Evolutionary conservation across 129 eudicot species (phyloP).

Genomic region (Lactuca saligna): DNA sequence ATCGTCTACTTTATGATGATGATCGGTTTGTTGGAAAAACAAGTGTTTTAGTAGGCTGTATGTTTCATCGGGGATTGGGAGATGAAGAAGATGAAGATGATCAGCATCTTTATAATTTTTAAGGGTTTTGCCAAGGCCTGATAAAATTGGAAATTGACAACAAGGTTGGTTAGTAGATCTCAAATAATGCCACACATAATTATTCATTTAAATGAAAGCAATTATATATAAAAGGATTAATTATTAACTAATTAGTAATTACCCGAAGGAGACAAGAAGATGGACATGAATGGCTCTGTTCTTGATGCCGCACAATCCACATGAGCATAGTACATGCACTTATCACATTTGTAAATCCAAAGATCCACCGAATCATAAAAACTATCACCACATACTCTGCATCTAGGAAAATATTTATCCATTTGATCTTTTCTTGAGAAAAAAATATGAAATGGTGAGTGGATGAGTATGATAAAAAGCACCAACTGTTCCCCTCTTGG

Average conservation of each 20-base stretch:
- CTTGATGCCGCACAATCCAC: background rate
- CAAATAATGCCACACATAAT: too few species aligned
- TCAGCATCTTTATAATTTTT: background rate
- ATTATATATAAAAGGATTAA: background rate
- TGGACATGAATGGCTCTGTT: constrained; percentile 1
- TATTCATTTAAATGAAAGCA: too few species aligned
- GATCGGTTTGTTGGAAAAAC: background rate
- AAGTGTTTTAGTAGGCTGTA: background rate
- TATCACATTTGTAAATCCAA: constrained; percentile 27
- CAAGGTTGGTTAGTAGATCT: too few species aligned
- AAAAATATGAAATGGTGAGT: background rate
- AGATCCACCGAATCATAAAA: too few species aligned
- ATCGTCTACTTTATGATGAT: background rate
- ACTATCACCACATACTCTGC: background rate
- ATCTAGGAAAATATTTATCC: background rate
- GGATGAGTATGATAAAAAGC: background rate
- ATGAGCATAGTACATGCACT: constrained; percentile 6
- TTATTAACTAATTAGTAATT: background rate
- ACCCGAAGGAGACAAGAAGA: background rate
- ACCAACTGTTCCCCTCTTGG: too few species aligned
- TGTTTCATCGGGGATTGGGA: background rate
- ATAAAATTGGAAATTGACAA: background rate
- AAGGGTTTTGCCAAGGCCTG: background rate
- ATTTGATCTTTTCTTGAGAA: background rate
- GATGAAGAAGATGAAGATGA: constrained; percentile 4